Base-by-base conservation (phyloP, 306 rosid genomes). In the Corylus avellana region DNA sequence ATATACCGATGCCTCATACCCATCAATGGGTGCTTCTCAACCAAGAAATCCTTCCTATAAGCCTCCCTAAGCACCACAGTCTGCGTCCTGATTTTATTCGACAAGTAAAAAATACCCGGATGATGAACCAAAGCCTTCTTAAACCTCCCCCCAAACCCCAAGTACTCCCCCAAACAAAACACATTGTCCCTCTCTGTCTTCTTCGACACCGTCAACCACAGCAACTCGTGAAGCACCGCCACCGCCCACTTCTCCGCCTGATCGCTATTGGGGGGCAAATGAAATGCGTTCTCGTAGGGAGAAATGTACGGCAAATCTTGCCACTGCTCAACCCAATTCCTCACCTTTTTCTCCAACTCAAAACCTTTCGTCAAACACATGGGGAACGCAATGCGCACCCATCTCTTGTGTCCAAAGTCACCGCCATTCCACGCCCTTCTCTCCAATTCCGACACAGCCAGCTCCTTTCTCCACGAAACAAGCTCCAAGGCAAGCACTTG, bases 221-320 rank as follows among this genome's bases (percentile, higher is more conserved):
- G 91, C 84, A 92, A 49, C 84, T 94, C 98, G 14, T 92, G 97
- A 79, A 94, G 81, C 85, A 90, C 87, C 4, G 89, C 97, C 77
- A 92, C 94, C 2, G 87, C 78, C 98, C 98, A 92, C 85, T 89
- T 94, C 93, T 92, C 97, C 4, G 92, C 97, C 77, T 84, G 94
- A 70, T 90, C 92, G 49, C 92, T 84, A 22, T 56, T 87, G 7
- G 86, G 81, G 63, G 87, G 82, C 27, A 94, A 86, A 85, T 90
- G 96, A 82, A 90, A 85, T 20, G 91, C 92, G 76, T 92, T 76
- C 86, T 90, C 91, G n/a, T 89, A 94, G 10, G 96, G 94, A 4
- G 96, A 92, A 81, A 94, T 82, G 78, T 94, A 94, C 14, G 98
- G 97, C 90, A 94, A 79, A n/a, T 59, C 48, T 85, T 94, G 94